Conservation (phyloP, 164 flowering plant species). For the Protea cynaroides region DNA sequence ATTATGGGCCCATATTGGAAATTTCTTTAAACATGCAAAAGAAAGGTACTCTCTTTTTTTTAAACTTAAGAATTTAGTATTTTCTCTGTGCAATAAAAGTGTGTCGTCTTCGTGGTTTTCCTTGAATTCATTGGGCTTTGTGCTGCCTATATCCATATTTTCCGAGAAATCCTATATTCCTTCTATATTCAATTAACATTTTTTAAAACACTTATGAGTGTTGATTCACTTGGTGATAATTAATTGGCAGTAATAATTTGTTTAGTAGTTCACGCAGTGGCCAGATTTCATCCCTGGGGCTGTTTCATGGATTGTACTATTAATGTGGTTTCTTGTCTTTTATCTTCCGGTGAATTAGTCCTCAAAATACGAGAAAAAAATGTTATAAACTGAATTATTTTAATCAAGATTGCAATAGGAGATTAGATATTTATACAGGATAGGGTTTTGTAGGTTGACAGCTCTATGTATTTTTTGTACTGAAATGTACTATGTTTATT, state of each 20-base stretch:
- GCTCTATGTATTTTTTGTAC: too few relatives aligned
- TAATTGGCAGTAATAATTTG: not conserved
- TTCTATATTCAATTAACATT: not conserved
- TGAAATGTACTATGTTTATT: too few relatives aligned
- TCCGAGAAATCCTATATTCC: not conserved
- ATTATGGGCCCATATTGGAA: conserved; percentile 82
- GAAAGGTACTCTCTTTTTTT: conserved; percentile 52
- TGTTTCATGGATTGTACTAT: not conserved
- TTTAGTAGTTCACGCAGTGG: not conserved
- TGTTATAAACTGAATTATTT: too few relatives aligned
- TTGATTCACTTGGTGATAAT: not conserved
- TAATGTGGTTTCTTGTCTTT: not conserved
- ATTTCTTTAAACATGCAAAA: conserved; percentile 81
- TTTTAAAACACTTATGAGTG: not conserved
- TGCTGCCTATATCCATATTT: not conserved
- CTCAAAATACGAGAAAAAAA: not conserved
- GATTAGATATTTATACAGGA: too few relatives aligned
- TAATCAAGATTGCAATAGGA: too few relatives aligned
- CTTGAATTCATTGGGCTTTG: not conserved
- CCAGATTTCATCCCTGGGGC: not conserved
- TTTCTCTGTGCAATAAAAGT: not conserved
- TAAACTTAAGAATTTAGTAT: not conserved
- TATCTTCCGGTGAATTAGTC: not conserved
- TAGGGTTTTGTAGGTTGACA: too few relatives aligned
- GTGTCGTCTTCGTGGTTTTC: not conserved